phyloP scores from a whole-genome alignment of 106 monocot genomes.

The Gastrodia elata region DNA sequence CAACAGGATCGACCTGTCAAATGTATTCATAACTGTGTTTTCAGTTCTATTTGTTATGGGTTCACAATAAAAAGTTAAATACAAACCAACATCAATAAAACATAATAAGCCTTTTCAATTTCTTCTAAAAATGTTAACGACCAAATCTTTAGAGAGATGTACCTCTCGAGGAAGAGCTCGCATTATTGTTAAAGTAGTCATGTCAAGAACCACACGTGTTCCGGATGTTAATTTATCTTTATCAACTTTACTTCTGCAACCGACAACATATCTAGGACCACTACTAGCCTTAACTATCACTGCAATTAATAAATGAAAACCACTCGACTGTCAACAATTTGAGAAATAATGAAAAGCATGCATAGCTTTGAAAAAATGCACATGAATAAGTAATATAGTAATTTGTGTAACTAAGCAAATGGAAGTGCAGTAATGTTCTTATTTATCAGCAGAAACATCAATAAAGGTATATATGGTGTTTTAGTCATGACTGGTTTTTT shows the following conservation, averaged over 20 bases:
- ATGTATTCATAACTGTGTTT: not conserved
- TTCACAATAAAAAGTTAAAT: not conserved
- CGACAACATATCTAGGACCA: constrained; percentile 99
- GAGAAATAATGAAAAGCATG: not conserved
- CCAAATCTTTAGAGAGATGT: constrained; percentile 1
- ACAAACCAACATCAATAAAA: not conserved
- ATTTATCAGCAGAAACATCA: not conserved
- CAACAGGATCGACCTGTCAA: constrained; percentile 71
- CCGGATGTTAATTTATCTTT: constrained; percentile 88
- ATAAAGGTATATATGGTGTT: not conserved
- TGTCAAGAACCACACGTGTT: constrained; percentile 95
- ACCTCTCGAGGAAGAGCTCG: constrained; percentile 95
- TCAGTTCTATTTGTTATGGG: not conserved
- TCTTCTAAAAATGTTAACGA: not conserved
- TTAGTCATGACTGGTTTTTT: not conserved
- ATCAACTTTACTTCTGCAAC: constrained; percentile 96
- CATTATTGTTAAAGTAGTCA: constrained; percentile 99
- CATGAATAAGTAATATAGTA: not conserved
- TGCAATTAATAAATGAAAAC: constrained; percentile 13
- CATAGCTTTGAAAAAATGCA: too few relatives aligned
- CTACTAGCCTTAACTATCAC: constrained; percentile 98
- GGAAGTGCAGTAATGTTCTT: not conserved
- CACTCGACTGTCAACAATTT: not conserved
- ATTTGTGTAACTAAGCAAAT: not conserved
- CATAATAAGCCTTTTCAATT: not conserved